Percentiles rank a stretch among this genome's conserved stretches.
Conservation (phyloP, 768 basidiomycete genomes). For the Mycena alexandri region DNA sequence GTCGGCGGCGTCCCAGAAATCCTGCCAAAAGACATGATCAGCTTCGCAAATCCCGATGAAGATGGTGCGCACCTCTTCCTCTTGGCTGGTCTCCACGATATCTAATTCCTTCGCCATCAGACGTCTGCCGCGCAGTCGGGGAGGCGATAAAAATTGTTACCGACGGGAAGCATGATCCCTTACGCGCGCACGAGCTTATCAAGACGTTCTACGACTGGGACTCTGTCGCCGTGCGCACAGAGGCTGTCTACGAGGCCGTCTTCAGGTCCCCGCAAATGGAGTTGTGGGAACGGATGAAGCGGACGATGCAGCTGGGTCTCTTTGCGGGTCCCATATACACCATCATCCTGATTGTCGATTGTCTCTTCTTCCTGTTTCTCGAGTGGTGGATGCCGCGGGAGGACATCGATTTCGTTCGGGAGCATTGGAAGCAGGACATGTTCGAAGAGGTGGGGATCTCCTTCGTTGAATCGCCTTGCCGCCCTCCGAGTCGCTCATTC, state of each 20-base stretch:
- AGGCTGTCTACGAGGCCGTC: slow-evolving; percentile 83
- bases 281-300: slow-evolving; percentile 81
- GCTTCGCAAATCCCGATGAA: slow-evolving; percentile 93
- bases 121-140: slow-evolving; percentile 86
- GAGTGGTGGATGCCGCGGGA: slow-evolving; percentile 88
- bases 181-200: slow-evolving; percentile 81
- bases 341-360: slow-evolving; percentile 89
- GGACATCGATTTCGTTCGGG: slow-evolving; percentile 79
- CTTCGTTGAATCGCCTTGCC: too few species aligned
- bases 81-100: background rate
- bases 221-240: slow-evolving; percentile 83
- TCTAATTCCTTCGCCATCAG: slow-evolving; percentile 53
- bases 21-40: slow-evolving; percentile 93
- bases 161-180: slow-evolving; percentile 78
- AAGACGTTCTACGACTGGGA: slow-evolving; percentile 91
- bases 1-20: slow-evolving; percentile 98
- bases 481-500: background rate
- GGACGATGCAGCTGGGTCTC: slow-evolving; percentile 83
- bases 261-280: slow-evolving; percentile 71
- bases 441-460: slow-evolving; percentile 50
- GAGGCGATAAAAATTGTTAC: slow-evolving; percentile 82
- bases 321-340: slow-evolving; percentile 91
- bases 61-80: slow-evolving; percentile 71
- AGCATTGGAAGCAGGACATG: slow-evolving; percentile 67
- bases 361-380: slow-evolving; percentile 86